Base-by-base conservation (phyloP, 2,329 filamentous ascomycete genomes). In the Aureobasidium lini region DNA sequence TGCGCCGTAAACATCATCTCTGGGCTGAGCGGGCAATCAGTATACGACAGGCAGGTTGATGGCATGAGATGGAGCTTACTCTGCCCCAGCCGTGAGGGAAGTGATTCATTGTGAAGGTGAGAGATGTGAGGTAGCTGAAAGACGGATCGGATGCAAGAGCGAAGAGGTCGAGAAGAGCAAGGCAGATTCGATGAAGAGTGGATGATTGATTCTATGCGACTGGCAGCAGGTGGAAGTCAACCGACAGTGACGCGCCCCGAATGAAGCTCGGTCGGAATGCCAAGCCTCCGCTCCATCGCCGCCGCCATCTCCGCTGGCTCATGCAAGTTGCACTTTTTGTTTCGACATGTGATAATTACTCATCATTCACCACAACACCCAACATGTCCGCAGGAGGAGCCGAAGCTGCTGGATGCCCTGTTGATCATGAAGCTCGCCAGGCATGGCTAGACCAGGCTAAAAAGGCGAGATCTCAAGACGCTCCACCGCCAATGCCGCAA, bases 1-100 rank as follows among this genome's bases (percentile, higher is more conserved):
- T 69, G 88, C 81, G 68, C 94, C 94, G 78, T 97, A 99, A 71
- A 97, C 82, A 76, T 99, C 94, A 77, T 99, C 90, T 82, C 94
- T 88, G 72, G 94, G 94, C 94, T 99, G 70, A 63, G 53, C 56
- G 46, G 32, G 61, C 60, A 48, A 47, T 69, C 78, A 73, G 78
- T 75, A 68, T 50, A 62, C 56, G 59, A 60, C 63, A 62, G 64
- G 64, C 65, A 66, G 64, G 62, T 67, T 62, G 70, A 67, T 66
- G 63, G 46, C 56, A 32, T n/a, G 43, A 59, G 56, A 59, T 52
- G 58, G 56, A 40, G 73, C 80, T 71, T 77, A 85, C 84, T 73
- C 84, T 80, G 71, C 84, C 84, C 84, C 84, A 86, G 65, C 80
- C 81, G 76, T 84, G 79, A 61, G 84, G 84, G 67, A 82, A 79